Evolutionary conservation across 768 basidiomycete species (phyloP).

Genomic region (Podaxis mareebaensis): DNA sequence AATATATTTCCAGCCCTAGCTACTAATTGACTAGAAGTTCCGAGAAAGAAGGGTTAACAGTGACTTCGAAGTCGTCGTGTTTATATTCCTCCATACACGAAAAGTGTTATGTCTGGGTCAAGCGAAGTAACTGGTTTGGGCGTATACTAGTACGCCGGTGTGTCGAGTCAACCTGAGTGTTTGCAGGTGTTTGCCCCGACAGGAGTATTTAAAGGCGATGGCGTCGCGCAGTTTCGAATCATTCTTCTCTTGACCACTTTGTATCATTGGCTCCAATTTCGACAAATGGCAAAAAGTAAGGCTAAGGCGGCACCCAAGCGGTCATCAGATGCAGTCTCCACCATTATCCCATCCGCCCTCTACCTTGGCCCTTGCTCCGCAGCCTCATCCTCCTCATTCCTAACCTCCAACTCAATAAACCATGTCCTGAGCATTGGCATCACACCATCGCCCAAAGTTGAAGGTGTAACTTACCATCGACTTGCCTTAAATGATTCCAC

Average conservation of each 20-base stretch:
- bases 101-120: neutral
- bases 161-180: too few relatives aligned
- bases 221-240: too few relatives aligned
- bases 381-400: conserved; percentile 35
- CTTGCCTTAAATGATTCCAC: conserved; percentile 37
- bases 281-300: conserved; percentile 8
- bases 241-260: neutral
- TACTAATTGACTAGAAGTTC: neutral
- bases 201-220: neutral
- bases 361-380: conserved; percentile 45
- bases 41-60: neutral
- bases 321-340: conserved; percentile 20
- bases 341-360: conserved; percentile 28
- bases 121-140: neutral
- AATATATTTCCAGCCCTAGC: too few relatives aligned
- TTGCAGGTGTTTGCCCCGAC: neutral
- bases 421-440: conserved; percentile 43
- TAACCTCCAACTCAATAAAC: conserved; percentile 34
- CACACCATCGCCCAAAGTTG: conserved; percentile 29
- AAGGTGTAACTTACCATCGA: conserved; percentile 37
- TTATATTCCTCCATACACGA: neutral
- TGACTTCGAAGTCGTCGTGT: neutral
- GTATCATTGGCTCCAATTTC: neutral
- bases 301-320: neutral
- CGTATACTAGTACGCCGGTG: too few relatives aligned